Base-by-base conservation (phyloP, 2,329 filamentous ascomycete species). In the Botryosphaeria agaves region DNA sequence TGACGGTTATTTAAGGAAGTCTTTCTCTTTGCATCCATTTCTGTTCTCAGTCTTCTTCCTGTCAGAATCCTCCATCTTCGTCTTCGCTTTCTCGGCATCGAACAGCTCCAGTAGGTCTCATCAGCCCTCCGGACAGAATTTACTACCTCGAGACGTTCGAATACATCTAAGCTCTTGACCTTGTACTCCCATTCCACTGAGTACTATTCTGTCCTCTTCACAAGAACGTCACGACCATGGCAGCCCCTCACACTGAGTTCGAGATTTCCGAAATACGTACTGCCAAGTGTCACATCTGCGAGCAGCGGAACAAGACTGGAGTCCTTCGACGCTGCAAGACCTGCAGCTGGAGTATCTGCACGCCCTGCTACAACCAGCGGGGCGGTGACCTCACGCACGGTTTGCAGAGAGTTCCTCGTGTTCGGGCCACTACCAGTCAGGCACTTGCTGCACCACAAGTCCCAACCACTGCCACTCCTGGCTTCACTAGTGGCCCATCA, bases 231-330 rank as follows among this genome's bases (percentile, higher is more conserved):
- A 14, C 29, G 12, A 8, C 18, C 14, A 21, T 14, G 14, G 15
- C 20, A 7, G 14, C 12, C 3, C 25, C 23, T 11, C 19, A 32
- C 11, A 21, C 23, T 7, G 15, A 28, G 9, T 18, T 32, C 5
- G 14, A 9, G n/a, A 14, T 14, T 9, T 9, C 11, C 26, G 14
- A 14, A 9, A 17, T 17, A 7, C 23, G 28, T 14, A 43, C 42
- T 12, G 33, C 33, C 19, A 43, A 43, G 26, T 44, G 42, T 35
- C 34, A 34, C 19, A 19, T 38, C 19, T 44, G 42, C 31, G 26
- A 29, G 18, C 12, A 34, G 18, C 33, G 34, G 7, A 32, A 40
- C 17, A 27, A 18, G 14, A 15, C n/a, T n/a, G 29, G 5, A 9
- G 16, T 27, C 15, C 26, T 27, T 7, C 12, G 16, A 14, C 12